These are phyloP conservation scores for Ceratocystis harringtonii DNA, from an alignment of 2,329 filamentous ascomycete species.

Conservation along the genomic window DNA sequence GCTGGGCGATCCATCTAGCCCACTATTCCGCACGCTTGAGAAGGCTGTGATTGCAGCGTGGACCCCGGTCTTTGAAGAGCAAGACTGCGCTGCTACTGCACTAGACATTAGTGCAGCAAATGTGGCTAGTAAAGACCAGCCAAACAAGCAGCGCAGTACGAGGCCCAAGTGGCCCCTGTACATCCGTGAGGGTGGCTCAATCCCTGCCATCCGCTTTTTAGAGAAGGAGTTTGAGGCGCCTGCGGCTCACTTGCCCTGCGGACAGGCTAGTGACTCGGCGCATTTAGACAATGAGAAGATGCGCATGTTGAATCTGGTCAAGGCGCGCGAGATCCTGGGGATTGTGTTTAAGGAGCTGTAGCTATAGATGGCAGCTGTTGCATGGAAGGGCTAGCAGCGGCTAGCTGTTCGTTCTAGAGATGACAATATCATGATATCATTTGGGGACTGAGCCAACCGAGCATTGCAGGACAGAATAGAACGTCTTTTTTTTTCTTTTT, in stretches of 20 bases:
- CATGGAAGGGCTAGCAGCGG: background rate
- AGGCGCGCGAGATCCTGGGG: slow-evolving; percentile 82
- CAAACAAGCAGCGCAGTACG: background rate
- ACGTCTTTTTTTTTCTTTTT: background rate
- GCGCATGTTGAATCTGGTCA: slow-evolving; percentile 71
- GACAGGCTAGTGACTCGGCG: slow-evolving; percentile 83
- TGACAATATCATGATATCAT: background rate
- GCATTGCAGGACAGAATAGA: background rate
- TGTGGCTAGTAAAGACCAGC: slow-evolving; percentile 18
- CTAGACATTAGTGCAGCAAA: background rate
- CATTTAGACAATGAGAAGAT: slow-evolving; percentile 94
- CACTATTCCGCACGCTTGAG: slow-evolving; percentile 81
- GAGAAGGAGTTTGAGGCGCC: slow-evolving; percentile 89
- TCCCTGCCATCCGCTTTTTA: slow-evolving; percentile 82
- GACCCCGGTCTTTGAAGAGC: slow-evolving; percentile 40
- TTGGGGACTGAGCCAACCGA: background rate
- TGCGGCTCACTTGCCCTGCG: slow-evolving; percentile 83
- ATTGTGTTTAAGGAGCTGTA: slow-evolving; percentile 64
- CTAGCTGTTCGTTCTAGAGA: background rate
- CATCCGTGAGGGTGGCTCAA: slow-evolving; percentile 89
- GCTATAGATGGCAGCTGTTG: slow-evolving; percentile 28
- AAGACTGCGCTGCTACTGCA: slow-evolving; percentile 9
- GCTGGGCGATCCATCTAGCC: slow-evolving; percentile 81
- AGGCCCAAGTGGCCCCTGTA: slow-evolving; percentile 49
- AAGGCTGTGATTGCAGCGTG: slow-evolving; percentile 73